phyloP scores from a whole-genome alignment of 106 monocot species.

The Allium cepa region DNA sequence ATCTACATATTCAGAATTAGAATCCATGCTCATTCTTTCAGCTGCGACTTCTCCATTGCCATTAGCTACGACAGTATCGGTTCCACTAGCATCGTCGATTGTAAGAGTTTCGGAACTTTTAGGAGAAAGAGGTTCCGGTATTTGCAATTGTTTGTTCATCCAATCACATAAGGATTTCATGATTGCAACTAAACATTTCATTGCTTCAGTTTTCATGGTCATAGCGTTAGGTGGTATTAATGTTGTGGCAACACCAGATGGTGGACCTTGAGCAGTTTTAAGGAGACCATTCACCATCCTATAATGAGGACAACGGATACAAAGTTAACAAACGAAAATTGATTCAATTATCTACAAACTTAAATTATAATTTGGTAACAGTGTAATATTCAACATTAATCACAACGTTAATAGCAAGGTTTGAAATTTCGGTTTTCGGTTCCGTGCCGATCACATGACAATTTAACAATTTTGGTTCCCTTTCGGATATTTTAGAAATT shows the following conservation, averaged over 20 bases:
- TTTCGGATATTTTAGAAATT: too few relatives aligned
- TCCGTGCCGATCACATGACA: too few relatives aligned
- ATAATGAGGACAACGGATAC: neutral
- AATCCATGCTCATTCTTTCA: slow-evolving; percentile 52
- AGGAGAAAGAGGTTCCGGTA: slow-evolving; percentile 75
- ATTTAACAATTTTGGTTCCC: too few relatives aligned
- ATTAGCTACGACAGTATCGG: slow-evolving; percentile 39
- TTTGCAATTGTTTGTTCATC: slow-evolving; percentile 95
- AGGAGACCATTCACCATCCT: slow-evolving; percentile 96
- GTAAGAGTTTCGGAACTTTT: slow-evolving; percentile 33
- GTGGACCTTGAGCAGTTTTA: slow-evolving; percentile 97
- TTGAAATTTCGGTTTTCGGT: too few relatives aligned
- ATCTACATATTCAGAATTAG: slow-evolving; percentile 42
- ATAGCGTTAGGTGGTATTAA: slow-evolving; percentile 77
- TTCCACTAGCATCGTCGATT: slow-evolving; percentile 34
- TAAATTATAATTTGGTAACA: too few relatives aligned
- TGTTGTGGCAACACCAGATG: slow-evolving; percentile 59
- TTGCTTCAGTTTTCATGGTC: slow-evolving; percentile 84
- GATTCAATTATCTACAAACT: too few relatives aligned
- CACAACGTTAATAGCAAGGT: too few relatives aligned
- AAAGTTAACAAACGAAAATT: too few relatives aligned
- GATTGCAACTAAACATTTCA: slow-evolving; percentile 90
- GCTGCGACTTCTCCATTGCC: slow-evolving; percentile 44
- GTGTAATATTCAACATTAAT: too few relatives aligned
- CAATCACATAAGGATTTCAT: slow-evolving; percentile 97